Base-by-base conservation (phyloP, 805 yeast genomes). In the Soucietia sequanensis region DNA sequence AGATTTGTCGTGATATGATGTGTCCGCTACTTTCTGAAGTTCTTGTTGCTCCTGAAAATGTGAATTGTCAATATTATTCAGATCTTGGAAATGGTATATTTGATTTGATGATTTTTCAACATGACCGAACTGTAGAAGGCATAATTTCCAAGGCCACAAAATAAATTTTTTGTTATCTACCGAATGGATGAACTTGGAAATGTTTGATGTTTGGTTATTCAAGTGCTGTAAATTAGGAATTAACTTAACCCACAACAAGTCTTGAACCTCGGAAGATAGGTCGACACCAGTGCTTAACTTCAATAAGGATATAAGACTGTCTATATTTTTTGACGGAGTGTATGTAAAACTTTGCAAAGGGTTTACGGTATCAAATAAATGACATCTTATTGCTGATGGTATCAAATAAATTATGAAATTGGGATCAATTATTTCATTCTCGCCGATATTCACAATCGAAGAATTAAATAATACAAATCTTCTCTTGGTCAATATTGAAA, bases 111-210 rank as follows among this genome's bases (percentile, higher is more conserved):
- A 31, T 52, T 52, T 10, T 43, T 60, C 61, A 25, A 38, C 37
- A 30, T 54, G 44, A 9, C 66, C 75, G 35, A 70, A 61, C 49
- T 84, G 93, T 4, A 77, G 62, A 37, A 76, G 65, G 47, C 90
- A 81, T 14, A 84, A 59, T 30, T 74, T 76, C 47, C 81, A 59
- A 0, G 95, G 95, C 95, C 95, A 85, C 28, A 78, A 57, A 2
- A 84, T 73, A 36, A 68, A 77, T 47, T 80, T 80, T 18, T 65
- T 67, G 43, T 74, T 75, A 20, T 65, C 68, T 3, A 76, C 78
- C 0, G 70, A 63, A 44, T 71, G 76, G 30, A 80, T 63, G 52
- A 75, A 84, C 16, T 68, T 65, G 9, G 88, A 65, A 2, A 84
- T 70, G 8, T 67, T 67, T 0, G 89, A 80, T 0, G 90, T 78